A percentile compares a stretch with the other conserved stretches of the same genome.
Evolutionary conservation across 75 land plant species (phyloP).

Genomic region (Adiantum capillusveneris): DNA sequence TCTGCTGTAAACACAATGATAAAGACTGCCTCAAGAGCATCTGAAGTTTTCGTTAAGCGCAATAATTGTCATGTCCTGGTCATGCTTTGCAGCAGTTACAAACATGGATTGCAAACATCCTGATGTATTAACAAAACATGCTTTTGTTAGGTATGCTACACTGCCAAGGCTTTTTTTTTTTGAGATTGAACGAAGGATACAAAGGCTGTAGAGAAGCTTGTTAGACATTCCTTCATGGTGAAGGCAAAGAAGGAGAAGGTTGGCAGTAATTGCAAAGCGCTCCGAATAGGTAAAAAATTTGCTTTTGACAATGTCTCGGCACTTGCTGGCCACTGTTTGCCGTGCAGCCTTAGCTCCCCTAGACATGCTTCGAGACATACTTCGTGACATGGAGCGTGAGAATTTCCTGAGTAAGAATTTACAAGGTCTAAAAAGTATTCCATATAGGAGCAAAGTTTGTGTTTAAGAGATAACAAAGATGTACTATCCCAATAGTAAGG

Average conservation of each 20-base stretch:
- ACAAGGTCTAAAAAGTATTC: too few species aligned
- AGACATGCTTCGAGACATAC: constrained; percentile 3
- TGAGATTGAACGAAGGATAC: constrained; percentile 6
- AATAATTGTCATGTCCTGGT: background rate
- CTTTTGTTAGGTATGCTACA: too few species aligned
- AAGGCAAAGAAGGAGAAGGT: constrained; percentile 18
- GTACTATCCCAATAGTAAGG: too few species aligned
- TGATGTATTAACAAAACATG: too few species aligned
- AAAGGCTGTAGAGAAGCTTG: background rate
- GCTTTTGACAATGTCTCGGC: constrained; percentile 15
- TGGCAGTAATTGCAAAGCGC: constrained; percentile 15
- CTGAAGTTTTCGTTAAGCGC: constrained; percentile 1
- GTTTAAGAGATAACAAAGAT: too few species aligned
- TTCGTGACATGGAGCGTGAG: constrained; percentile 9
- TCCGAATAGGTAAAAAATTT: constrained; percentile 13
- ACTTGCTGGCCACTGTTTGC: constrained; percentile 1
- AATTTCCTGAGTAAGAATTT: constrained; percentile 11
- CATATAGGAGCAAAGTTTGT: too few species aligned
- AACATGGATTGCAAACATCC: too few species aligned
- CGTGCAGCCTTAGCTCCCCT: constrained; percentile 11
- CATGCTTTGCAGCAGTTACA: too few species aligned
- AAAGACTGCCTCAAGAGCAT: constrained; percentile 17
- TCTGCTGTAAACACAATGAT: constrained; percentile 17
- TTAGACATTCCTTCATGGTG: constrained; percentile 11
- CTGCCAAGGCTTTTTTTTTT: too few species aligned